Base-by-base conservation (phyloP, 208 protist genomes). In the Acanthamoeba quina region DNA sequence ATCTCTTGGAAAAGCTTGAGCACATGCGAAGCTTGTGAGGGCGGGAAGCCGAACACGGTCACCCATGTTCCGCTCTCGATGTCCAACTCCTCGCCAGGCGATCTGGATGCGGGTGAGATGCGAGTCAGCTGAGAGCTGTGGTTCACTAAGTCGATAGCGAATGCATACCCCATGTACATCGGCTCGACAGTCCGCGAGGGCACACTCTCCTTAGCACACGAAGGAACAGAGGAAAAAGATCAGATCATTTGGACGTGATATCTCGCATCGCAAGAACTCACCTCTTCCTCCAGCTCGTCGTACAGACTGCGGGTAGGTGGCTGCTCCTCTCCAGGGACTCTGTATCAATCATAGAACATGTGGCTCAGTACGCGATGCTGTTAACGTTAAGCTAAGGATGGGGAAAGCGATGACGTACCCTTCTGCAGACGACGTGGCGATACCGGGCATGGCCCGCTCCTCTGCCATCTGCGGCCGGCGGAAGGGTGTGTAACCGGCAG, bases 31-130 rank as follows among this genome's bases (percentile, higher is more conserved):
- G 82, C 56, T 34, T 68, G 82, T 49, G 82, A 89, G 4, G 82
- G 82, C 29, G 82, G 56, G 54, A 89, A 89, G n/a, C 82, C 82
- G 31, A 89, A 89, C 54, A 89, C 82, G 26, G 82, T 89, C n/a
- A 89, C 56, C 82, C 82, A 89, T 26, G 47, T 89, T 24, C 82
- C 82, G 44, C 74, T 82, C 44, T 82, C 74, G 31, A 54, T 34
- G 19, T 82, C 74, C 19, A 34, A 44, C 37, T 54, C 74, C 41
- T 82, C 74, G 7, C 37, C 74, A 52, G 74, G 37, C 41, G 74
- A 82, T 29, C 74, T 82, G 41, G 41, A 44, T 44, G 41, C 41
- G 41, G 41, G 7, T 49, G 44, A 49, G 44, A 49, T 10, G 5
- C n/a, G 41, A 68, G 26, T 29, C 0, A 68, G 19, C 5, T 7